phyloP scores from a whole-genome alignment of 768 basidiomycete genomes.

The Tulasnella calospora region DNA sequence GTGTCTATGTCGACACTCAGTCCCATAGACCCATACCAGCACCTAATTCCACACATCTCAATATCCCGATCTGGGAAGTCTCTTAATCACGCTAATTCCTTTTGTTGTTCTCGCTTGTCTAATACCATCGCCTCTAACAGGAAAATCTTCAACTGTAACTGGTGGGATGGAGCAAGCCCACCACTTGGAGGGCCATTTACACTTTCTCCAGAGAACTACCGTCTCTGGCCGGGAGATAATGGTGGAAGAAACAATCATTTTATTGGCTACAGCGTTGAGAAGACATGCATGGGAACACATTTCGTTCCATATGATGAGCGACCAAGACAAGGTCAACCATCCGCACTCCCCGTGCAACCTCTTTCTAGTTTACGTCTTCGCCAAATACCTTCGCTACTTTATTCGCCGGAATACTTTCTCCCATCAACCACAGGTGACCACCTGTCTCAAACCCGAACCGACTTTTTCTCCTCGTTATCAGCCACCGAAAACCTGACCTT shows the following conservation, averaged over 20 bases:
- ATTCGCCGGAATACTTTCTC: slow-evolving; percentile 10
- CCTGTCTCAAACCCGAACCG: slow-evolving; percentile 10
- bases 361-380: slow-evolving; percentile 17
- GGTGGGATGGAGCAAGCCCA: neutral
- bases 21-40: neutral
- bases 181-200: slow-evolving; percentile 1
- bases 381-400: slow-evolving; percentile 26
- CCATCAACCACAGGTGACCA: neutral
- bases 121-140: neutral
- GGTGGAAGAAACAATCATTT: neutral
- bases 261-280: slow-evolving; percentile 23
- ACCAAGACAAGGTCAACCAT: slow-evolving; percentile 7
- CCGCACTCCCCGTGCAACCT: neutral
- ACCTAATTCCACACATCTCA: slow-evolving; percentile 16
- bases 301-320: slow-evolving; percentile 15
- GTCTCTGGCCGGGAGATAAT: neutral
- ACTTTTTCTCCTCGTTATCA: neutral
- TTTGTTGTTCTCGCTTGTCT: neutral
- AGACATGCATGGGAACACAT: slow-evolving; percentile 7
- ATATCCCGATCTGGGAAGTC: slow-evolving; percentile 6
- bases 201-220: slow-evolving; percentile 12
- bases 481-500: neutral
- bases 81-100: neutral
- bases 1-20: neutral
- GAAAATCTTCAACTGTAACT: slow-evolving; percentile 10